Base-by-base conservation (phyloP, 495 filamentous ascomycete genomes). In the Cryomyces minteri region DNA sequence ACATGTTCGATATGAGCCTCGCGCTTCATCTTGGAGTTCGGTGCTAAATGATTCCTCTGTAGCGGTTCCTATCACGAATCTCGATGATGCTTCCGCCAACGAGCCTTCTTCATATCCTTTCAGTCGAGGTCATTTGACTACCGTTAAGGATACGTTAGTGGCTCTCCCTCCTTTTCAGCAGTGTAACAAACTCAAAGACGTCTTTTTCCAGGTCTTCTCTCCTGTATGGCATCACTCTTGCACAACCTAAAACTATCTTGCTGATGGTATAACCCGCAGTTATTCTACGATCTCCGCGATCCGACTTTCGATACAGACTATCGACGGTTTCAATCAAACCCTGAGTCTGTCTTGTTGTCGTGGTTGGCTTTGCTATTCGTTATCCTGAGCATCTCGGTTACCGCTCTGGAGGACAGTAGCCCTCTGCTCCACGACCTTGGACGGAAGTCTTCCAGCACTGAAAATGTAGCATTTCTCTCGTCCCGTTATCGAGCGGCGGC, bases 271-370 rank as follows among this genome's bases (percentile, higher is more conserved):
- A 38, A 10, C 12, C 28, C 18, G 25, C n/a, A 46, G 12, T 44
- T 52, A 6, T 55, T 53, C 42, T 50, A 51, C 49, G 68, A 68
- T 47, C 58, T 71, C 6, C 67, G 69, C 43, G 67, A 69, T 43
- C 54, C 67, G 43, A 67, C 65, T 1, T 70, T 70, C 32, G 63
- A 67, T 32, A 58, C 63, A 5, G 64, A 70, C 33, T 70, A 69
- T 51, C 58, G 63, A 37, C 59, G 62, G 10, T 69, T 69, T 36
- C 63, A 61, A 37, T 60, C 64, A 47, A 57, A 69, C 31, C 63
- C 67, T 0, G 52, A 54, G 34, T 64, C 61, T 41, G 61, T 64
- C 2, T 59, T 62, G 18, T 55, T 53, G 0, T 60, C 65, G 36
- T 69, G 64, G 65, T 53, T 69, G 18, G 61, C 64, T 32, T 50